Base-by-base conservation (phyloP, 768 basidiomycete genomes). In the Coprinellus aureogranulatus region DNA sequence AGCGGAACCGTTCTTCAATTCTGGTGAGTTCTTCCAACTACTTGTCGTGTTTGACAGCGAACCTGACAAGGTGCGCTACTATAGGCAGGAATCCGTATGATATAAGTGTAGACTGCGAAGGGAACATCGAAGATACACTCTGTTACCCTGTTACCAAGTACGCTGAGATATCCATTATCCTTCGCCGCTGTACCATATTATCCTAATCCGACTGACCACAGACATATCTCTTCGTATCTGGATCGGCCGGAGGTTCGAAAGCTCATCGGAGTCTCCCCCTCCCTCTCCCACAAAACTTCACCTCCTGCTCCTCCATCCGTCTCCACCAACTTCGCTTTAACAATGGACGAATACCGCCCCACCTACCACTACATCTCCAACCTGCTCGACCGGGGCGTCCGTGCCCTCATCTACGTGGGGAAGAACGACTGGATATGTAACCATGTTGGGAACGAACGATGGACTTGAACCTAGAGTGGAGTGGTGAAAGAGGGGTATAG, bases 371-470 rank as follows among this genome's bases (percentile, higher is more conserved):
- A 89, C 68, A 77, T 89, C 60, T 77, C 82, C 1, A 81, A 78
- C 0, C 79, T 93, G 37, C 81, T 93, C 18, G 90, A 92, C 59
- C 82, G 87, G 20, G 85, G 84, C 0, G 74, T 94, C 26, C 78
- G 81, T 2, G 81, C 86, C 18, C 77, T 93, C 28, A 82, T 87
- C 54, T 90, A 89, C 61, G 85, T 85, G 1, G 89, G 88, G 6
- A 78, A 77, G 30, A 85, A 87, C 57, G 88, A 89, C 62, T 89
- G 84, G 84, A 85, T 85, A 53, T 90, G 89, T 69, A 90, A 90
- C 67, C 87, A 84, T 79, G 72, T 89, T 26, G 87, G 86, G 4
- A 92, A 92, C 67, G 81, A 86, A 63, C 74, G 79, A 27, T 92
- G 90, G 90, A 83, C 85, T 70, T 85, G 50, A 71, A 72, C 27